These are phyloP conservation scores for Saturnispora bothae DNA, from an alignment of 805 yeast genomes.

Conservation along the genomic window DNA sequence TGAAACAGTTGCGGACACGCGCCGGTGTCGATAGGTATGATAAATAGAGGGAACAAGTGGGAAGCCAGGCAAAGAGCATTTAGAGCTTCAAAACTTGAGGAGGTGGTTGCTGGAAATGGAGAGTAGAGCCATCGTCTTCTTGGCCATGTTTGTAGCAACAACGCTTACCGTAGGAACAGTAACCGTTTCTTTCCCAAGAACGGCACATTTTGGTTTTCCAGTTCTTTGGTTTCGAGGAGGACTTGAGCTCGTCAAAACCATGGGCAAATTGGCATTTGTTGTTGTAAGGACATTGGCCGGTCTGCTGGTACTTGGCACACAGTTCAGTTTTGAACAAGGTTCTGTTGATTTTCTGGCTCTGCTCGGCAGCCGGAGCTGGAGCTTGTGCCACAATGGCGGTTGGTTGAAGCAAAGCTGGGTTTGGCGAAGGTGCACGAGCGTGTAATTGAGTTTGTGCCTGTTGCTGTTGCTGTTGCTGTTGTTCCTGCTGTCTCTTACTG, in stretches of 20 bases:
- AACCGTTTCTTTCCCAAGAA: constrained; percentile 74
- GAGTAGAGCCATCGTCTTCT: constrained; percentile 17
- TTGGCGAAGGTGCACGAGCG: not conserved
- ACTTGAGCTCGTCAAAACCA: constrained; percentile 67
- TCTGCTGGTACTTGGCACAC: constrained; percentile 65
- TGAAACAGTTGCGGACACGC: not conserved
- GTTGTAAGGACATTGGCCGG: constrained; percentile 77
- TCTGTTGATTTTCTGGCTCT: constrained; percentile 14
- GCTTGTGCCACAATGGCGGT: not conserved
- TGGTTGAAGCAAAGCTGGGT: not conserved
- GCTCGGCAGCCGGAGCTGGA: not conserved
- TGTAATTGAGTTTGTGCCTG: not conserved
- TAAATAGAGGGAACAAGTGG: not conserved
- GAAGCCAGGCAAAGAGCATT: not conserved
- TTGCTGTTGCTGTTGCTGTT: not conserved
- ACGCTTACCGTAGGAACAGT: constrained; percentile 81
- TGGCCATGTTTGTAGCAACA: constrained; percentile 84
- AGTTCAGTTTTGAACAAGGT: constrained; percentile 77
- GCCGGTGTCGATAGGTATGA: not conserved
- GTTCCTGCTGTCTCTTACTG: constrained; percentile 4
- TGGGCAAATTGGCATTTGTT: constrained; percentile 92
- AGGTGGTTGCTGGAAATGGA: constrained; percentile 5
- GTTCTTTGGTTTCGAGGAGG: constrained; percentile 63
- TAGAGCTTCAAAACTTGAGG: constrained; percentile 3
- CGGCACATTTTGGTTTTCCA: constrained; percentile 89